phyloP scores from a whole-genome alignment of 2,329 filamentous ascomycete species.

The Colletotrichum godetiae region DNA sequence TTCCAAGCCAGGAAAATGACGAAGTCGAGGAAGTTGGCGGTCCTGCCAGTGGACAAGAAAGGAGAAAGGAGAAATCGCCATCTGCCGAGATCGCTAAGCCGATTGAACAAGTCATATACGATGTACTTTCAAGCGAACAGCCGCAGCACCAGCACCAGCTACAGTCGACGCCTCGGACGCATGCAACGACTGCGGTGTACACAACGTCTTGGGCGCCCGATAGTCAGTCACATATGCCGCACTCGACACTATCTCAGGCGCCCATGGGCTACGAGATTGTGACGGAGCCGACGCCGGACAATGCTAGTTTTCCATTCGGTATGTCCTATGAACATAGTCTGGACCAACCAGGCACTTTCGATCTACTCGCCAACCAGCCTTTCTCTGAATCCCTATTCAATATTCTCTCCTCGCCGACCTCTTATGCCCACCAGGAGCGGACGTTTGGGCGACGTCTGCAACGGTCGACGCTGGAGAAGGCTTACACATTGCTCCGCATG shows the following conservation, averaged over 20 bases:
- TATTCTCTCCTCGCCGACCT: conserved; percentile 57
- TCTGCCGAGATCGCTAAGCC: conserved; percentile 27
- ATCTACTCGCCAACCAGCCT: conserved; percentile 1
- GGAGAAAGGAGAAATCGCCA: conserved; percentile 26
- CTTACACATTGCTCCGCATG: conserved; percentile 66
- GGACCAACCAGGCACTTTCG: background rate
- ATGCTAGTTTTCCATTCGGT: conserved; percentile 64
- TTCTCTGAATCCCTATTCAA: conserved; percentile 43
- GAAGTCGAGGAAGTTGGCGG: conserved; percentile 13
- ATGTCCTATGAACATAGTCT: conserved; percentile 39
- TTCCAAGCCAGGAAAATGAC: conserved; percentile 24
- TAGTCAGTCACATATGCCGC: background rate
- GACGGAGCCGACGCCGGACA: conserved; percentile 61
- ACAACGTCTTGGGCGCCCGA: conserved; percentile 3
- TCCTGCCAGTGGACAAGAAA: background rate
- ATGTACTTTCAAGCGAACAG: conserved; percentile 42
- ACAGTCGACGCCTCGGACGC: background rate
- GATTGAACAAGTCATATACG: conserved; percentile 34
- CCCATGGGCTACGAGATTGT: conserved; percentile 56
- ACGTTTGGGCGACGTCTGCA: conserved; percentile 79
- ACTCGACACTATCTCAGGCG: background rate
- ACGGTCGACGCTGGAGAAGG: conserved; percentile 72
- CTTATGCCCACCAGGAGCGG: conserved; percentile 71
- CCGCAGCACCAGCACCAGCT: conserved; percentile 20
- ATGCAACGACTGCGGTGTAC: conserved; percentile 18